A percentile compares a stretch with the other conserved stretches of the same genome.
Evolutionary conservation across 169 alveolate genomes (phyloP).

Genomic region (Plasmodium fragile): DNA sequence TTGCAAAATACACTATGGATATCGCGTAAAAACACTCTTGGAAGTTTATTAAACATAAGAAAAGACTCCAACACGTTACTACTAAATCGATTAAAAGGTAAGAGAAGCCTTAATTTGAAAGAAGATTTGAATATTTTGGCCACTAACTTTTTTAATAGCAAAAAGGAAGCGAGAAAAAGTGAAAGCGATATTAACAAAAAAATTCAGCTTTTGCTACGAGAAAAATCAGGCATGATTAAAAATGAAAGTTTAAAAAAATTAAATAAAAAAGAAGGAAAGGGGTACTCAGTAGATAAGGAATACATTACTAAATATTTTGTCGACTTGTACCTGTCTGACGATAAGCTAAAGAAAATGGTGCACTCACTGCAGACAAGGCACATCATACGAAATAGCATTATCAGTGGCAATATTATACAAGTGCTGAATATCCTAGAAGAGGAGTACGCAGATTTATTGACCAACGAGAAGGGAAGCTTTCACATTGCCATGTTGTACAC

Average conservation of each 20-base stretch:
- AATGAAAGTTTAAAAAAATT: conserved; percentile 45
- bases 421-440: conserved; percentile 67
- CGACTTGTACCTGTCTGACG: conserved; percentile 59
- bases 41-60: conserved; percentile 54
- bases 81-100: conserved; percentile 48
- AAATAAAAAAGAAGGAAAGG: conserved; percentile 34
- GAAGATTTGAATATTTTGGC: conserved; percentile 36
- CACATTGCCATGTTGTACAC: conserved; percentile 68
- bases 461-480: conserved; percentile 40
- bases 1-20: conserved; percentile 28
- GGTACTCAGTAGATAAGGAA: conserved; percentile 47
- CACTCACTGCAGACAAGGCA: conserved; percentile 52
- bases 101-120: conserved; percentile 60
- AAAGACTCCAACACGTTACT: conserved; percentile 44
- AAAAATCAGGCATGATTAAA: conserved; percentile 29
- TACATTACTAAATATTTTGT: conserved; percentile 48
- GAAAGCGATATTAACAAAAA: conserved; percentile 57
- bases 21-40: conserved; percentile 50
- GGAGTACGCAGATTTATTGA: conserved; percentile 41
- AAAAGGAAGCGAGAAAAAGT: conserved; percentile 51
- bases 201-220: conserved; percentile 26
- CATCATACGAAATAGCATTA: conserved; percentile 38
- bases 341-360: conserved; percentile 48
- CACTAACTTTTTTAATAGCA: conserved; percentile 17
- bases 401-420: conserved; percentile 59